Percentiles rank a stretch among this genome's conserved stretches.
phyloP scores from a whole-genome alignment of 768 basidiomycete species.

The Suillus hirtellus region DNA sequence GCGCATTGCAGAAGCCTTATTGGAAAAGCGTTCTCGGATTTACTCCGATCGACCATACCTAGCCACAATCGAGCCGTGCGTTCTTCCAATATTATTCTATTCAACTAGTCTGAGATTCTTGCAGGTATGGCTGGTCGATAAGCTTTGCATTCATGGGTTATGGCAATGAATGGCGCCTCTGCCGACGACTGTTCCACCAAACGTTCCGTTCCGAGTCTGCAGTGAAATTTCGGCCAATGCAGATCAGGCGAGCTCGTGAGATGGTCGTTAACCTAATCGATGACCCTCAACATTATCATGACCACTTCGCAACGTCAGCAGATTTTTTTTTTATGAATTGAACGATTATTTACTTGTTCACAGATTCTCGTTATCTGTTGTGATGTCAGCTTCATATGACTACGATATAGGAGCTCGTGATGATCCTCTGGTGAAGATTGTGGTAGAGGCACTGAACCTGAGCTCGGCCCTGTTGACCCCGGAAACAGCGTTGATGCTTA shows the following conservation, averaged over 20 bases:
- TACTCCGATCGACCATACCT: slow-evolving; percentile 13
- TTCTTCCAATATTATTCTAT: neutral
- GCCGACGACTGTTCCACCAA: slow-evolving; percentile 38
- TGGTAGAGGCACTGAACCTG: neutral
- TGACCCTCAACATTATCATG: slow-evolving; percentile 30
- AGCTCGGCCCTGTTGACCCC: neutral
- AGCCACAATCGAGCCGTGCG: slow-evolving; percentile 8
- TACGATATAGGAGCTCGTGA: slow-evolving; percentile 4
- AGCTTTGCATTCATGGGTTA: slow-evolving; percentile 6
- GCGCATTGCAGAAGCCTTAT: neutral
- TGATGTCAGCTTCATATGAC: slow-evolving; percentile 10
- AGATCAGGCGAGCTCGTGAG: slow-evolving; percentile 24
- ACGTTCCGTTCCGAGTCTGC: slow-evolving; percentile 36
- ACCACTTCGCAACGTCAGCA: slow-evolving; percentile 20
- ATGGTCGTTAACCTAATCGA: slow-evolving; percentile 28
- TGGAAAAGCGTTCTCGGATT: slow-evolving; percentile 12
- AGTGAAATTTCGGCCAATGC: slow-evolving; percentile 23
- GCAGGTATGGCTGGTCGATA: slow-evolving; percentile 7
- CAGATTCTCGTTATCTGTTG: slow-evolving; percentile 10
- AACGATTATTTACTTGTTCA: neutral
- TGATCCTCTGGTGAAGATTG: slow-evolving; percentile 4
- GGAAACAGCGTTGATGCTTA: slow-evolving; percentile 2
- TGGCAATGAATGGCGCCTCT: slow-evolving; percentile 23
- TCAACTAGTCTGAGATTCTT: neutral
- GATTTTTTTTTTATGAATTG: neutral